A percentile compares a stretch with the other conserved stretches of the same genome.
These are phyloP conservation scores for Penicillium roqueforti DNA, from an alignment of 495 filamentous ascomycete species.

Conservation along the genomic window DNA sequence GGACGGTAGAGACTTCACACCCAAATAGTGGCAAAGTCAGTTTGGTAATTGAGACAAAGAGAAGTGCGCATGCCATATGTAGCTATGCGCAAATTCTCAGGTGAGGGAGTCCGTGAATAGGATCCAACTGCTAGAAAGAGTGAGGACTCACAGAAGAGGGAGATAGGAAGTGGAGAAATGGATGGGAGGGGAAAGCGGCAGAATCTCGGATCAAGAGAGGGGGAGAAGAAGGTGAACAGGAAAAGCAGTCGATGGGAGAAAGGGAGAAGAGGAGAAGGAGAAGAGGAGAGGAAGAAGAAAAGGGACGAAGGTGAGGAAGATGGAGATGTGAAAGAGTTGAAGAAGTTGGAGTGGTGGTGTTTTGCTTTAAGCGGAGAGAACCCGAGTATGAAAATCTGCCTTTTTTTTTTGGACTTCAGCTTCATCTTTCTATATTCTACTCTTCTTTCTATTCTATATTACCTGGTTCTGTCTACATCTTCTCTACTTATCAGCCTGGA, in stretches of 20 bases:
- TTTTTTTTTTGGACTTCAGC: background rate
- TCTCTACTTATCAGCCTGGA: slow-evolving; percentile 48
- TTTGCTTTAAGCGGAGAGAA: slow-evolving; percentile 24
- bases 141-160: slow-evolving; percentile 25
- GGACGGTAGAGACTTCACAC: slow-evolving; percentile 9
- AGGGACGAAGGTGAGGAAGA: slow-evolving; percentile 19
- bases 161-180: slow-evolving; percentile 31
- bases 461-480: background rate
- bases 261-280: slow-evolving; percentile 12
- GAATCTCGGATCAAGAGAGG: slow-evolving; percentile 18
- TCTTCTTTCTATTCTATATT: background rate
- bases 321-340: slow-evolving; percentile 26
- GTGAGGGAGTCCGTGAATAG: background rate
- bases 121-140: background rate
- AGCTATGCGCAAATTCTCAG: background rate
- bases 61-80: background rate
- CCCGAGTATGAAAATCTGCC: background rate
- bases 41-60: background rate
- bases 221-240: slow-evolving; percentile 20
- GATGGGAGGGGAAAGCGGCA: slow-evolving; percentile 22
- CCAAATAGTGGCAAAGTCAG: background rate
- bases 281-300: slow-evolving; percentile 15
- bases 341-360: slow-evolving; percentile 18
- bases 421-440: background rate
- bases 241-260: slow-evolving; percentile 12